Conservation (phyloP, 257 asterid species). For the Solanum appendiculatum region DNA sequence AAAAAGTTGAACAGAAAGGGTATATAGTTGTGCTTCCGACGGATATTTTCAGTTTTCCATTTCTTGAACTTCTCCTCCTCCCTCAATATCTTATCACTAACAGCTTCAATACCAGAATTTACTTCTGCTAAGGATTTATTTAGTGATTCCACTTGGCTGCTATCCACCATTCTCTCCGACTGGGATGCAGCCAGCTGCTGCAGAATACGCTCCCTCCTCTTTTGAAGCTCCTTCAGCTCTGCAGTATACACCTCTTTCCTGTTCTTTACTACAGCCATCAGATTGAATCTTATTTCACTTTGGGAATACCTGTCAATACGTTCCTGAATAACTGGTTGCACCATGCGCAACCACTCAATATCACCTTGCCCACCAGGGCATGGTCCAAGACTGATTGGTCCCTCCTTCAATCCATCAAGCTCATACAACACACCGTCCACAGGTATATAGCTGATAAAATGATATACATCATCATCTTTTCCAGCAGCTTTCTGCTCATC, state of each 20-base stretch:
- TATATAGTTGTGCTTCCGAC: conserved; percentile 86
- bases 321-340: conserved; percentile 87
- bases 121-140: conserved; percentile 52
- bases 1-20: conserved; percentile 92
- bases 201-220: conserved; percentile 69
- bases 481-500: conserved; percentile 83
- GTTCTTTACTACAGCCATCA: conserved; percentile 82
- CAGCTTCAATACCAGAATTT: conserved; percentile 72
- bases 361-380: conserved; percentile 62
- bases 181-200: conserved; percentile 69
- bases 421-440: conserved; percentile 88
- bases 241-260: conserved; percentile 75
- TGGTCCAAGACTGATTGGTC: conserved; percentile 91
- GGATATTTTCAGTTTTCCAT: conserved; percentile 84
- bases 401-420: conserved; percentile 97
- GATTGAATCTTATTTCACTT: conserved; percentile 84
- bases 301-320: conserved; percentile 80
- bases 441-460: conserved; percentile 90
- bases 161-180: conserved; percentile 67
- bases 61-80: conserved; percentile 99
- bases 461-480: conserved; percentile 92
- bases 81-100: conserved; percentile 81
- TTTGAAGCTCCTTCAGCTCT: conserved; percentile 89
- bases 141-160: conserved; percentile 52
- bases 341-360: conserved; percentile 71